A percentile compares a stretch with the other conserved stretches of the same genome.
phyloP scores from a whole-genome alignment of 108 stramenopile genomes.

The Fragilaria crotonensis region DNA sequence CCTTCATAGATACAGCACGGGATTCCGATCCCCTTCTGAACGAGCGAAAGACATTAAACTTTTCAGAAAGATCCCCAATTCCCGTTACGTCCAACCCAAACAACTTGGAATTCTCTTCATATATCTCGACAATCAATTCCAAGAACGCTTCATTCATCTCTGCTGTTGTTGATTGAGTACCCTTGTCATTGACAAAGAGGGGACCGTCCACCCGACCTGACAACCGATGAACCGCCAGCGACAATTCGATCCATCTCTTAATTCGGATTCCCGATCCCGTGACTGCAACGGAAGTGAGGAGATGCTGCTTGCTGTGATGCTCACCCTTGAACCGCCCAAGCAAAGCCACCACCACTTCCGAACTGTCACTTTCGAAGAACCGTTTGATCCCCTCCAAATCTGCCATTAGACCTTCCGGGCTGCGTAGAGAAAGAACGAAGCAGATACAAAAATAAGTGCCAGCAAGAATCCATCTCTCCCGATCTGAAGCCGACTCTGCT shows the following conservation, averaged over 20 bases:
- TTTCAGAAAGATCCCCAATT: too few species aligned
- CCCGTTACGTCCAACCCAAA: too few species aligned
- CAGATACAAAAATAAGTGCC: not conserved
- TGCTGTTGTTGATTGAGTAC: too few species aligned
- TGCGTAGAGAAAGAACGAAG: not conserved
- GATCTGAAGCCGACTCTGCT: not conserved
- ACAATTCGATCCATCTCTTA: not conserved
- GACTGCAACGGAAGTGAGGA: not conserved
- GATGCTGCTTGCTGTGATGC: not conserved
- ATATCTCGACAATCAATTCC: too few species aligned
- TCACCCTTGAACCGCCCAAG: conserved; percentile 4
- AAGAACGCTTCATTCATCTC: too few species aligned
- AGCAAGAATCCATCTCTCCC: not conserved
- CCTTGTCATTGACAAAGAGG: too few species aligned
- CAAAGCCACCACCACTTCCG: not conserved
- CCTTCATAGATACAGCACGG: too few species aligned
- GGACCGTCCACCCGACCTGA: too few species aligned
- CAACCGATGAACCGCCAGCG: too few species aligned
- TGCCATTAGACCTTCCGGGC: not conserved
- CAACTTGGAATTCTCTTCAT: too few species aligned
- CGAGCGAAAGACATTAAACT: too few species aligned
- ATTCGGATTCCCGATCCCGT: not conserved
- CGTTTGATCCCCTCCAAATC: not conserved
- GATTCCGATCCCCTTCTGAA: too few species aligned
- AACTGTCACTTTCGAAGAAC: not conserved